Base-by-base conservation (phyloP, 768 basidiomycete genomes). In the Boletus sp. region DNA sequence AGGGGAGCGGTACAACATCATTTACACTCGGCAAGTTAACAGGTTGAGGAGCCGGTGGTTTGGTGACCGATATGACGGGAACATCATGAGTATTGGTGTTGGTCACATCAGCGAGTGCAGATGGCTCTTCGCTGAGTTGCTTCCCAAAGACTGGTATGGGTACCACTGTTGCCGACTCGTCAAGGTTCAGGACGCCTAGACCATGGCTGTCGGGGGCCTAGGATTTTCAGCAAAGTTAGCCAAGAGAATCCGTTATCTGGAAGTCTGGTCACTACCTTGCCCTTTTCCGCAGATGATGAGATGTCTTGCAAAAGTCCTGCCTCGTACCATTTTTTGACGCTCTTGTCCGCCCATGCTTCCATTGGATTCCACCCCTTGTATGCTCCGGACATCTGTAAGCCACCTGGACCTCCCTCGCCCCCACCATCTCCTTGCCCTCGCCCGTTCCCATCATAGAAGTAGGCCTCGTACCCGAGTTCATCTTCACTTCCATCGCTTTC, bases 361-460 rank as follows among this genome's bases (percentile, higher is more conserved):
- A 97, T 71, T 7, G 93, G 89, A 67, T 79, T 90, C 94, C 93
- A 97, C 7, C 95, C 93, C 69, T 82, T 81, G 66, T 97, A 97
- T 65, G 93, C 87, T 30, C 93, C 95, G 5, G 81, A 80, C 61
- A 95, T 72, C 40, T 88, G 81, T 63, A 97, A 67, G 4, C 87
- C 88, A 25, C 83, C 83, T 10, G 79, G 70, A 23, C 89, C 86
- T 11, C 81, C 79, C 60, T 89, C 90, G 5, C 86, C 87, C 6
- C 88, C 87, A 10, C 85, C 88, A 56, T 90, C 87, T 11, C 88
- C 88, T 61, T 84, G 83, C 4, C 89, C 90, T 8, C 85, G 79
- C 29, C 87, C 88, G 46, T 74, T 83, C 13, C 88, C 90, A 64
- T 90, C 86, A 63, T 86, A 87, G 71, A 90, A 94, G 70, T 95